Base-by-base conservation (phyloP, 1,284 basidiomycete genomes). In the Rhodotorula sp. region DNA sequence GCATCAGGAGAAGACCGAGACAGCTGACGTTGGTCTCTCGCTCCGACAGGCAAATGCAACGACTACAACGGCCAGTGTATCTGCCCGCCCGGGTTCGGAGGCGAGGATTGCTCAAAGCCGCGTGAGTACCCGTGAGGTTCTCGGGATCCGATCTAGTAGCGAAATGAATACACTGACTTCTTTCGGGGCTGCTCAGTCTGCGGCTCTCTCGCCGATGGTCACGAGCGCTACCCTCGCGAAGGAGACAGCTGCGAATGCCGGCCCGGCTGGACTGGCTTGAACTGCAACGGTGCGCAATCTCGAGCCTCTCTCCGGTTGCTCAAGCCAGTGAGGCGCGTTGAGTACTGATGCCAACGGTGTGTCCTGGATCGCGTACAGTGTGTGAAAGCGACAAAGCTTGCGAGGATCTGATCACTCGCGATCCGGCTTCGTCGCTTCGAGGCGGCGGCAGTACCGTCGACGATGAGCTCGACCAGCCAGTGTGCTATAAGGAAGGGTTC, bases 231-330 rank as follows among this genome's bases (percentile, higher is more conserved):
- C 69, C 88, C 93, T 34, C 85, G 94, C 68, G 86, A 88, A 16
- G 90, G 88, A 3, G 85, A 89, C 74, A 82, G 86, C 14, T 98
- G 95, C 81, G 84, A 93, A 48, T 99, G 95, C 80, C 91, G 90
- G 77, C 90, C 93, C 2, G 95, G 94, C 0, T 99, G 95, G 95
- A 86, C 86, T 60, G 95, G 95, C 19, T 90, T 98, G 76, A 98
- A 97, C 80, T 98, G 95, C 83, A 97, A 97, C 81, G 93, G 93
- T 93, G 68, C 73, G 86, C 10, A 43, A 14, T 43, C 12, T 43
- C 10, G 38, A 43, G 38, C 8, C 38, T 43, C 38, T 7, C 38
- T 43, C 14, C 38, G 38, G 14, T 43, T 14, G 38, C 38, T 43
- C 38, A 14, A 10, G 38, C 14, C 38, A 14, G 10, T 14, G 38